Evolutionary conservation across 2,329 filamentous ascomycete genomes (phyloP).

Genomic region (Cercospora zeina): DNA sequence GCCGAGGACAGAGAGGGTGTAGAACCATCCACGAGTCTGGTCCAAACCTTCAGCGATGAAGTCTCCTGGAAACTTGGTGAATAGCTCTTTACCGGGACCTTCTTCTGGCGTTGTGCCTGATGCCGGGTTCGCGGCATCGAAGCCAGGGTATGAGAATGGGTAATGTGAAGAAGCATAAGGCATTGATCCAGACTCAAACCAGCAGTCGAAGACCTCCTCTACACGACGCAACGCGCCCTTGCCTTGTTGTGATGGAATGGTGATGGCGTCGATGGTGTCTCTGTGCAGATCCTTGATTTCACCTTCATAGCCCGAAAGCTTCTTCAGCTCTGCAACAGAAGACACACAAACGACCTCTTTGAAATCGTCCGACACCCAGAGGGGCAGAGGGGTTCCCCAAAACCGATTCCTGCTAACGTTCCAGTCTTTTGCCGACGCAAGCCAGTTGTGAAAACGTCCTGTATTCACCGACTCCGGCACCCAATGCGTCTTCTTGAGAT

Average conservation of each 20-base stretch:
- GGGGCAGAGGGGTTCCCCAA: constrained; percentile 89
- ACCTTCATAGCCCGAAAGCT: constrained; percentile 81
- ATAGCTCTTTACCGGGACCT: constrained; percentile 58
- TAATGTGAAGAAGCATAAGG: constrained; percentile 90
- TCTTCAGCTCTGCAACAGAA: constrained; percentile 78
- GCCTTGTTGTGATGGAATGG: constrained; percentile 84
- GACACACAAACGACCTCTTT: constrained; percentile 85
- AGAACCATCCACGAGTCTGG: constrained; percentile 96
- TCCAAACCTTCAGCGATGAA: constrained; percentile 94
- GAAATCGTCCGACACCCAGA: constrained; percentile 88
- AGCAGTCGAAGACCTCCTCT: constrained; percentile 92
- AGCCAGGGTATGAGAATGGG: constrained; percentile 82
- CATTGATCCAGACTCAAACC: constrained; percentile 97
- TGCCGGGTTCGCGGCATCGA: constrained; percentile 35
- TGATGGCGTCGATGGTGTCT: constrained; percentile 90
- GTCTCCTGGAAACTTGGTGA: constrained; percentile 81
- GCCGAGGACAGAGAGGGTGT: constrained; percentile 84
- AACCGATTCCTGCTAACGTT: constrained; percentile 92
- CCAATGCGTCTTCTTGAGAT: constrained; percentile 88
- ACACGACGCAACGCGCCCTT: constrained; percentile 79
- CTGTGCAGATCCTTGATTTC: constrained; percentile 85
- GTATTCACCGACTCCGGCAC: constrained; percentile 89
- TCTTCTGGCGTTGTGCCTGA: constrained; percentile 34
- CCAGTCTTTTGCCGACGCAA: constrained; percentile 88
- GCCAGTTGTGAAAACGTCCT: constrained; percentile 87